Base-by-base conservation (phyloP, 140 eudicot genomes). In the Ambrosia hybrid region DNA sequence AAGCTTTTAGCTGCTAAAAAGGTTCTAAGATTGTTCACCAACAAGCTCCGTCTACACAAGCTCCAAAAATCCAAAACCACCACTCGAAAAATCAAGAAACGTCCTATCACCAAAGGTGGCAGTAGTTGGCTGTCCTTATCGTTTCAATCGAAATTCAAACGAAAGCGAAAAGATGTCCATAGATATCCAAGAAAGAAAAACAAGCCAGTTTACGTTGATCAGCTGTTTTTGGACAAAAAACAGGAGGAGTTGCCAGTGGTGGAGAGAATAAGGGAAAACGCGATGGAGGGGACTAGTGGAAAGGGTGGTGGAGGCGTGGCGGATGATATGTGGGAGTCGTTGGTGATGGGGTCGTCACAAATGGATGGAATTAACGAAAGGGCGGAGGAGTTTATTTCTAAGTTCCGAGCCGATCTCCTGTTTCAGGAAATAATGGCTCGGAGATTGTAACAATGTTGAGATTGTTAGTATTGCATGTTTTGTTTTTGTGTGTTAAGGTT, bases 281-380 rank as follows among this genome's bases (percentile, higher is more conserved):
- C 63, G 53, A 80, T 38, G 67, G 80, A 37, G 12, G 76, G 69
- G 48, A 68, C 74, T 6, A 76, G 80, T 16, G 51, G 65, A 26
- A 68, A 63, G 12, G 64, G 43, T 49, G 59, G 79, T 2, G 70
- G 60, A 6, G 57, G 79, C 2, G 11, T 34, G 58, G 87, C 84
- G 43, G 93, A 87, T 77, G 89, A 87, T 9, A 81, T 87, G 92
- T 87, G 92, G 92, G 92, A 87, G 81, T 84, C 92, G 39, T 70
- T 87, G 84, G 83, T 70, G 4, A 67, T 87, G 67, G 87, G 83
- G 15, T 83, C 95, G 14, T 75, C 91, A 0, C 88, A 81, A 53
- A 75, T 88, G 95, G 68, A 83, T 6, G 83, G 95, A 49, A 88
- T 88, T 16, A 79, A 88, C 10, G 95, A 85, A 76, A 73, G 91